Evolutionary conservation across 345 rosid genomes (phyloP).

Genomic region (Trapa incisa): DNA sequence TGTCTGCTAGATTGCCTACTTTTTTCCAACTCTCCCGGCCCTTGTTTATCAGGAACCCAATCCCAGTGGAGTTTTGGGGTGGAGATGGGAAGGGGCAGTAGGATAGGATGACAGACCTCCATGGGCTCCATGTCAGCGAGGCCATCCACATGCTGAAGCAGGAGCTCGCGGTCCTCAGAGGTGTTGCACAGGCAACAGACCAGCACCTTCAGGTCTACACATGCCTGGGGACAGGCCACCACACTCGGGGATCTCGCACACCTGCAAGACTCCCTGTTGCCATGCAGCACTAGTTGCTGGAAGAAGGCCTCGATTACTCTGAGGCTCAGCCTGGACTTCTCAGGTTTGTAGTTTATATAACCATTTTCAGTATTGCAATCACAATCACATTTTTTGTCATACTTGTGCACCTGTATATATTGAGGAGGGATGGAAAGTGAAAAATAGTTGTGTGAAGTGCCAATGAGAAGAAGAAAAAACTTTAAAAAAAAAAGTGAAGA

Average conservation of each 20-base stretch:
- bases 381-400: slow-evolving; percentile 1
- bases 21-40: not conserved
- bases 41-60: slow-evolving; percentile 54
- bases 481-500: slow-evolving; percentile 8
- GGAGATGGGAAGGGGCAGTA: slow-evolving; percentile 42
- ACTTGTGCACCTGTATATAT: slow-evolving; percentile 51
- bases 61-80: slow-evolving; percentile 38
- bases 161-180: slow-evolving; percentile 59
- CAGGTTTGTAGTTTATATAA: slow-evolving; percentile 57
- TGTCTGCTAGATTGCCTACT: not conserved
- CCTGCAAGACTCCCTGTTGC: slow-evolving; percentile 88
- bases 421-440: slow-evolving; percentile 35
- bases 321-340: slow-evolving; percentile 97
- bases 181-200: slow-evolving; percentile 56
- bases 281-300: slow-evolving; percentile 80
- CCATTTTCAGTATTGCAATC: slow-evolving; percentile 13
- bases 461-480: slow-evolving; percentile 7
- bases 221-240: too few species aligned
- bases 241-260: slow-evolving; percentile 77
- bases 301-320: slow-evolving; percentile 70
- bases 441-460: not conserved
- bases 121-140: slow-evolving; percentile 86
- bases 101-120: slow-evolving; percentile 92
- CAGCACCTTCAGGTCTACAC: slow-evolving; percentile 83
- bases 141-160: slow-evolving; percentile 80